Conservation (phyloP, 176 grass and related monocot species). For the Ensete ventricosum region DNA sequence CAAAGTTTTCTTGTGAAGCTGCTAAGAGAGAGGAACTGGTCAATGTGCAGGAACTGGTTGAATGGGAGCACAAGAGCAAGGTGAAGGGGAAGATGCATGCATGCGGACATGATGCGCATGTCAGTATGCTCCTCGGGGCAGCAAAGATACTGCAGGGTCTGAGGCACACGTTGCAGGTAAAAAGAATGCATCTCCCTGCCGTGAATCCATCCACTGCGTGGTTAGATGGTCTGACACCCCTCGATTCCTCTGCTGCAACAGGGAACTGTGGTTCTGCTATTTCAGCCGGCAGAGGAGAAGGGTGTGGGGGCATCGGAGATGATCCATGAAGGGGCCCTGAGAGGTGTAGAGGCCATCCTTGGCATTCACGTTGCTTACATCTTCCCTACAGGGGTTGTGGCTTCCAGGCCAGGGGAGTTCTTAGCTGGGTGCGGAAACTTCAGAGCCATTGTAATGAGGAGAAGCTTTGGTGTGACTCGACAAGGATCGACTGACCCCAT, state of each 20-base stretch:
- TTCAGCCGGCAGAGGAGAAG: conserved; percentile 18
- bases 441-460: background rate
- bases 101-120: conserved; percentile 84
- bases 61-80: conserved; percentile 91
- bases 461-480: background rate
- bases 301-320: conserved; percentile 5
- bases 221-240: background rate
- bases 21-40: background rate
- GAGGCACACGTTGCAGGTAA: conserved; percentile 48
- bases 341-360: conserved; percentile 5
- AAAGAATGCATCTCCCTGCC: background rate
- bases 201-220: background rate
- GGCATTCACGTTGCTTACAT: background rate
- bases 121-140: conserved; percentile 68
- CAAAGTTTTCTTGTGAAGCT: no score
- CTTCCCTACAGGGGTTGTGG: background rate
- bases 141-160: conserved; percentile 65
- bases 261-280: conserved; percentile 21
- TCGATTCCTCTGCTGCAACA: background rate
- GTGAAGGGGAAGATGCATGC: conserved; percentile 67
- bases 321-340: background rate
- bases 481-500: background rate
- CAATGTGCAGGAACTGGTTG: conserved; percentile 50
- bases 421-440: conserved; percentile 6
- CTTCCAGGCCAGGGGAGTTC: conserved; percentile 14